Base-by-base conservation (phyloP, 2,329 filamentous ascomycete genomes). In the Monilinia fructicola region DNA sequence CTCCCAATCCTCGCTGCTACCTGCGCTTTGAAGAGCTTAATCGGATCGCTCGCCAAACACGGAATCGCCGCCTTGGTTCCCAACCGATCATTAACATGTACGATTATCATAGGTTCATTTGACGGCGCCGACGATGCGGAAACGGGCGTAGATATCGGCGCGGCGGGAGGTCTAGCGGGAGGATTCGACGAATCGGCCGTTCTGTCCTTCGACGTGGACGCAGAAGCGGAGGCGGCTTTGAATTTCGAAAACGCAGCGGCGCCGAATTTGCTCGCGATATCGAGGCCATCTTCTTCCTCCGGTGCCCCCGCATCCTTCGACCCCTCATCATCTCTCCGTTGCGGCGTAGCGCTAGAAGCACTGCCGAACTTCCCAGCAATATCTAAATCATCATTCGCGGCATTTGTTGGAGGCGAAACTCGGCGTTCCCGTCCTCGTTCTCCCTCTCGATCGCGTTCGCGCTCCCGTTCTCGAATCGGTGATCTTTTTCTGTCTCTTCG, bases 51-150 rank as follows among this genome's bases (percentile, higher is more conserved):
- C 0, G 91, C 88, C 67, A 97, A 82, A 77, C 93, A 97, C 0
- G 94, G 94, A 70, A 98, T 95, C 63, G 91, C 90, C 21, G 93
- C 92, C 75, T 97, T 97, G n/a, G 94, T 97, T 16, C 94, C 94
- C 46, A 98, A 81, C n/a, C 94, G 86, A 78, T 98, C 94, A 77
- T 98, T 98, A 75, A 98, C 88, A 74, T 94, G 87, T 23, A 98
- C 93, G 62, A 96, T 86, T 72, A 98, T 97, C 90, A 97, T 96
- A 66, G 92, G 89, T 75, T 96, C 90, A 10, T 80, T 74, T 12
- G 77, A 67, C 4, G 69, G 54, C 40, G 69, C 65, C 50, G 72
- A 71, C 26, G 71, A 62, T 18, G 70, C 61, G 50, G 73, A 60
- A 12, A 65, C 46, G 2, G 54, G 23, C 2, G 64, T 65, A 44